phyloP scores from a whole-genome alignment of 2,329 filamentous ascomycete species.

The Phaeomoniella chlamydospora region DNA sequence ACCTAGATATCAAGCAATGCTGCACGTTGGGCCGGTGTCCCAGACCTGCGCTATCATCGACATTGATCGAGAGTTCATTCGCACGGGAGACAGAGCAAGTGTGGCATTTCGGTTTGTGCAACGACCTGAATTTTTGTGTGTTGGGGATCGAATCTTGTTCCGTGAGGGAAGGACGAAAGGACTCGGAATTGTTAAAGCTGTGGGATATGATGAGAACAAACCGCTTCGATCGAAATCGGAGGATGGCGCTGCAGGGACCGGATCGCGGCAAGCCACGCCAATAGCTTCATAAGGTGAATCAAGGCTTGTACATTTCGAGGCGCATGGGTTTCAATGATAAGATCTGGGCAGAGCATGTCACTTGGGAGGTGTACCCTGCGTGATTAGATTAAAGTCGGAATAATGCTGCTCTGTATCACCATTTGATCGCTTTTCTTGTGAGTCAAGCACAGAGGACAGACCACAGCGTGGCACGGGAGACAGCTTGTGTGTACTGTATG shows the following conservation, averaged over 20 bases:
- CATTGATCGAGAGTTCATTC: conserved; percentile 88
- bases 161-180: conserved; percentile 92
- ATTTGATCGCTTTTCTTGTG: no score
- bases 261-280: no score
- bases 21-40: conserved; percentile 86
- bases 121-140: conserved; percentile 77
- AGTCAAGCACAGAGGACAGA: no score
- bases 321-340: no score
- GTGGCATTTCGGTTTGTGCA: conserved; percentile 95
- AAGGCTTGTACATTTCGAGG: no score
- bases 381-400: no score
- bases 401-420: no score
- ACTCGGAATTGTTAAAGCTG: conserved; percentile 78
- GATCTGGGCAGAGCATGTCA: no score
- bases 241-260: not conserved
- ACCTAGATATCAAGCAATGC: conserved; percentile 92
- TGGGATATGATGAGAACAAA: conserved; percentile 64
- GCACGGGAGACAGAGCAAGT: conserved; percentile 83
- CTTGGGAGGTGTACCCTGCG: no score
- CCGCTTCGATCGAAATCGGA: not conserved
- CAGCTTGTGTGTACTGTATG: no score
- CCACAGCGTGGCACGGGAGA: no score
- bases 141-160: conserved; percentile 83
- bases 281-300: no score
- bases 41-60: conserved; percentile 97